Percentiles rank a stretch among this genome's conserved stretches.
These are phyloP conservation scores for Candida albicans DNA, from an alignment of 1,139 yeast species.

Conservation along the genomic window DNA sequence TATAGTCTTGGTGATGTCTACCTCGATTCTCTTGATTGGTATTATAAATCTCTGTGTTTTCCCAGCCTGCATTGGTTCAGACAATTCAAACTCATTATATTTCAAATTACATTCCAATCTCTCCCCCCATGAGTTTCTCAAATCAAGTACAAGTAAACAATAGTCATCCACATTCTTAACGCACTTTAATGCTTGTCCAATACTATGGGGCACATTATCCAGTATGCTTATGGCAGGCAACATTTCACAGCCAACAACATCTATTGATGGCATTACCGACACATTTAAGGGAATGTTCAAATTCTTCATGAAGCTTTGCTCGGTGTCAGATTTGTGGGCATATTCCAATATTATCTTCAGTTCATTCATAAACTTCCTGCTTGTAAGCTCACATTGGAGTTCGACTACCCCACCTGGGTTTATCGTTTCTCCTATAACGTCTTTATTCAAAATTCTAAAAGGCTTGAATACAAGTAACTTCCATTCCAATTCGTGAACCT, in stretches of 20 bases:
- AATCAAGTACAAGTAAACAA: conserved; percentile 64
- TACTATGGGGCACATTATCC: conserved; percentile 2
- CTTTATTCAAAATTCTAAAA: conserved; percentile 45
- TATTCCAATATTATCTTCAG: conserved; percentile 70
- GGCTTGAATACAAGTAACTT: conserved; percentile 60
- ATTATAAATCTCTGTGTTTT: conserved; percentile 63
- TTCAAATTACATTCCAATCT: conserved; percentile 28
- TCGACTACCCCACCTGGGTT: conserved; percentile 30
- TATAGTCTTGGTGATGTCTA: conserved; percentile 51
- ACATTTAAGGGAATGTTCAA: conserved; percentile 65
- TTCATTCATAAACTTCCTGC: conserved; percentile 71
- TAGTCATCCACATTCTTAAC: conserved; percentile 36
- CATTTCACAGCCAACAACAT: conserved; percentile 71
- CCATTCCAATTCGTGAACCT: conserved; percentile 75
- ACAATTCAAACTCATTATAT: conserved; percentile 22
- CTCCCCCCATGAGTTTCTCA: conserved; percentile 69
- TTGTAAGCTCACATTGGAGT: conserved; percentile 62
- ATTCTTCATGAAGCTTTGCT: conserved; percentile 48
- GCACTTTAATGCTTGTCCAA: conserved; percentile 14
- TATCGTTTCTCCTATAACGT: conserved; percentile 34
- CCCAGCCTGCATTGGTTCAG: conserved; percentile 41
- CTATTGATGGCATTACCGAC: conserved; percentile 70
- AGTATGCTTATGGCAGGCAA: conserved; percentile 40
- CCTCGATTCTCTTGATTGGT: conserved; percentile 62
- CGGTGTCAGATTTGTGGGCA: conserved; percentile 40